Base-by-base conservation (phyloP, 2,329 filamentous ascomycete species). In the Ceratocystis colombiana region DNA sequence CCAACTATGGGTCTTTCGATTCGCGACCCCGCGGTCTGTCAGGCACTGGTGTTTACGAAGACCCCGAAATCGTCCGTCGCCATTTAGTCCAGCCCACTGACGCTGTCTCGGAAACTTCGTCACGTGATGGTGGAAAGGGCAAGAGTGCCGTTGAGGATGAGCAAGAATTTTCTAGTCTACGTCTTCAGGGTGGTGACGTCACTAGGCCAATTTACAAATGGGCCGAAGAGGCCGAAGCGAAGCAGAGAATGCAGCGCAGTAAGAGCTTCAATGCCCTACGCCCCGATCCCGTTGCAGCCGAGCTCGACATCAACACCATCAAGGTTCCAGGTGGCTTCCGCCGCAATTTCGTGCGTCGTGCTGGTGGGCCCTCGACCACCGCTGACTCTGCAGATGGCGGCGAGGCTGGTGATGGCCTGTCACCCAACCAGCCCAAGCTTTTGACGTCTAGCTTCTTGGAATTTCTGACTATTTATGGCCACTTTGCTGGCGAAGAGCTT, bases 131-230 rank as follows among this genome's bases (percentile, higher is more conserved):
- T 72, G 53, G 53, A 62, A 84, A 84, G 71, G 83, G 82, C 28
- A 85, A 85, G 72, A 81, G 82, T 69, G 73, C 77, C 1, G 79
- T 75, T 28, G 76, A 78, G 25, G 82, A 84, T 68, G 84, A 87
- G 5, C 89, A 94, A 68, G 90, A 96, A 72, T 99, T 99, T 74
- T 96, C 92, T 37, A 97, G 94, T 76, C 76, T 99, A 74, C 87
- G 87, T 73, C 79, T 99, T 61, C 95, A 97, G 74, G 94, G 94
- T 68, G 94, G 94, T 69, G 94, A 99, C 74, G 88, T 96, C 67
- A 96, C 93, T 28, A 82, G 94, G 68, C 90, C 93, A 65, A 96
- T 99, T 71, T 99, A 99, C 79, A 88, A 90, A 71, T 99, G 95
- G 90, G 90, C 91, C 5, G 91, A 97, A 75, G 89, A 95, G 74